Conservation (phyloP, 441 rosid genomes). For the Eruca vesicaria region DNA sequence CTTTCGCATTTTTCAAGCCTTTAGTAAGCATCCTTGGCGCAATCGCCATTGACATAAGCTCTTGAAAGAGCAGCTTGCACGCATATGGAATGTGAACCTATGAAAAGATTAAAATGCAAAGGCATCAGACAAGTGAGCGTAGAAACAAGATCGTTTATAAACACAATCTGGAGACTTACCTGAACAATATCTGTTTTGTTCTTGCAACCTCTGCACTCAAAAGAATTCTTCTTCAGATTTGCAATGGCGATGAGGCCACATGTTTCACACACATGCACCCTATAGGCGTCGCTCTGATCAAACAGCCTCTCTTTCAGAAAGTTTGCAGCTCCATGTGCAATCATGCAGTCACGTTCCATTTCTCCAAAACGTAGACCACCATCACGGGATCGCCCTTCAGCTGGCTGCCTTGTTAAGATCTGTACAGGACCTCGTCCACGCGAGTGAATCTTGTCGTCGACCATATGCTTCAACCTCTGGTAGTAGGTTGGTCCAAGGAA, state of each 20-base stretch:
- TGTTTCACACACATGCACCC: slow-evolving; percentile 89
- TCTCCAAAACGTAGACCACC: slow-evolving; percentile 99
- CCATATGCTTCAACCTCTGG: slow-evolving; percentile 97
- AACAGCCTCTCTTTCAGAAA: slow-evolving; percentile 91
- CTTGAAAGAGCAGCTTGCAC: slow-evolving; percentile 91
- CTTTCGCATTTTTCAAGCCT: slow-evolving; percentile 47
- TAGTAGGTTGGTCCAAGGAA: slow-evolving; percentile 98
- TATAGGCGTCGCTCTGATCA: slow-evolving; percentile 96
- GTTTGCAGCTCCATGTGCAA: slow-evolving; percentile 95
- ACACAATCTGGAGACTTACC: slow-evolving; percentile 38
- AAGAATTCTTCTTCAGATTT: slow-evolving; percentile 85
- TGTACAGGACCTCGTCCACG: slow-evolving; percentile 98
- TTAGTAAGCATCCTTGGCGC: slow-evolving; percentile 94
- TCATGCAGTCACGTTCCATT: slow-evolving; percentile 99
- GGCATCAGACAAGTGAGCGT: background rate
- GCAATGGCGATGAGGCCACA: slow-evolving; percentile 96
- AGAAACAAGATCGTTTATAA: background rate
- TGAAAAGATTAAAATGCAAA: background rate
- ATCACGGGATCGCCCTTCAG: slow-evolving; percentile 94
- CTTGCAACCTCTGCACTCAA: slow-evolving; percentile 97
- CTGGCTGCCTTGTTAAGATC: slow-evolving; percentile 94
- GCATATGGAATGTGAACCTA: slow-evolving; percentile 96
- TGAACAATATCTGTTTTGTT: slow-evolving; percentile 91
- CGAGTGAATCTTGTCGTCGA: slow-evolving; percentile 96
- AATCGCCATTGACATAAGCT: slow-evolving; percentile 98